phyloP scores from a whole-genome alignment of 164 flowering plant genomes.

The Magnolia officinalis region DNA sequence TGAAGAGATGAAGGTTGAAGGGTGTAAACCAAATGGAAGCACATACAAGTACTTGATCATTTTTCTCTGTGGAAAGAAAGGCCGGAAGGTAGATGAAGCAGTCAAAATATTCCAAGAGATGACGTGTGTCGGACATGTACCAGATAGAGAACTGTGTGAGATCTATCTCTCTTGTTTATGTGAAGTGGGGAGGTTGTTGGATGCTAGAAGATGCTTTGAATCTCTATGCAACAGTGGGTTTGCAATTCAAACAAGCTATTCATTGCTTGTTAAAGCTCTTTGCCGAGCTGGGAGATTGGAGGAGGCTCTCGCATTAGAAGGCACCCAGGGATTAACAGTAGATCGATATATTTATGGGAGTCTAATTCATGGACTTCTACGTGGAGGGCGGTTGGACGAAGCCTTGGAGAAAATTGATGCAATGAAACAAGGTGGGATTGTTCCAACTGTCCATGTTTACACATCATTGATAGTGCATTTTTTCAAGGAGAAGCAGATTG shows the following conservation, averaged over 20 bases:
- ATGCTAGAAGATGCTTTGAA: conserved; percentile 51
- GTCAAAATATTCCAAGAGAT: conserved; percentile 55
- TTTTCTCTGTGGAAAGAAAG: conserved; percentile 72
- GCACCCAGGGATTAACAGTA: conserved; percentile 29
- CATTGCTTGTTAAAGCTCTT: conserved; percentile 68
- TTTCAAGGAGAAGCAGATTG: conserved; percentile 52
- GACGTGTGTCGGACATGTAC: conserved; percentile 40
- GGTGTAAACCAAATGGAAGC: conserved; percentile 48
- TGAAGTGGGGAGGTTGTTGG: conserved; percentile 43
- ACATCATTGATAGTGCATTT: conserved; percentile 66
- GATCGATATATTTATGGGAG: conserved; percentile 63
- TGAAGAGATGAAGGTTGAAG: conserved; percentile 57
- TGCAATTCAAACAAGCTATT: conserved; percentile 45
- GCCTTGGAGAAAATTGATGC: conserved; percentile 61
- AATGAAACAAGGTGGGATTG: conserved; percentile 53
- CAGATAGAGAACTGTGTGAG: conserved; percentile 69
- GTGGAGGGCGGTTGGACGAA: conserved; percentile 43
- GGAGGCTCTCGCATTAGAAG: conserved; percentile 47
- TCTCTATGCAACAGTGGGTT: conserved; percentile 47
- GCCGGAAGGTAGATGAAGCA: conserved; percentile 71
- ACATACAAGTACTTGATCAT: conserved; percentile 69
- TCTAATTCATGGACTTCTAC: conserved; percentile 64
- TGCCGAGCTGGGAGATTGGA: conserved; percentile 68
- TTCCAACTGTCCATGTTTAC: conserved; percentile 72
- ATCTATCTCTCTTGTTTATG: conserved; percentile 66